Base-by-base conservation (phyloP, 495 filamentous ascomycete genomes). In the Eremomyces bilateralis region DNA sequence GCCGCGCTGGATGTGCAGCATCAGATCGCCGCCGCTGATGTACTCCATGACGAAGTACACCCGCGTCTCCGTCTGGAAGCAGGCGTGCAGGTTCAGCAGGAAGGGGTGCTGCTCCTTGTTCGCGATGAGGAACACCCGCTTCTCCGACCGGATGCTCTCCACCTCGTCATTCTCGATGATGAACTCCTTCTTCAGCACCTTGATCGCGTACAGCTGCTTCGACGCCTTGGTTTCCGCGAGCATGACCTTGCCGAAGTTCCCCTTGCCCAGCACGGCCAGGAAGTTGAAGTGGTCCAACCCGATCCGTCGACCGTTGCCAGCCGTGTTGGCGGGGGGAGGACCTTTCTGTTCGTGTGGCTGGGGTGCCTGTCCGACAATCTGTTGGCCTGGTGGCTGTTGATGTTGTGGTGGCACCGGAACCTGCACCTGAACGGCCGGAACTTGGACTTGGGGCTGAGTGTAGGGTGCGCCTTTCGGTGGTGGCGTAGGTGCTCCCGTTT, bases 21-120 rank as follows among this genome's bases (percentile, higher is more conserved):
- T 99, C 49, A 99, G 61, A 66, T 99, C 88, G 53, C 88, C 88
- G 59, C 88, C 88, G 48, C 84, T 93, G 43, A 99, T 84, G 52
- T 99, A 99, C 58, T 99, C 90, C 85, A 95, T 95, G 44, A 99
- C 88, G 49, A 99, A 99, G 61, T 99, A 99, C 12, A 99, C 82
- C 44, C 88, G 62, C 10, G 88, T 99, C 54, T 99, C 88, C 0
- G 88, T 99, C 59, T 99, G 88, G 69, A 99, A 99, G 63, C 90
- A 99, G 38, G 88, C 90, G 48, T 95, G 85, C 29, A 99, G 60
- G 49, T 79, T 95, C 24, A 90, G 69, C 40, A 99, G 60, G 69
- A 99, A 99, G 0, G 88, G 88, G 51, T 99, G 88, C 2, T 81
- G 77, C 48, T 95, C 88, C 54, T 92, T 90, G 58, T 99, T 99